phyloP scores from a whole-genome alignment of 2,329 filamentous ascomycete species.

The Fusarium sp. region DNA sequence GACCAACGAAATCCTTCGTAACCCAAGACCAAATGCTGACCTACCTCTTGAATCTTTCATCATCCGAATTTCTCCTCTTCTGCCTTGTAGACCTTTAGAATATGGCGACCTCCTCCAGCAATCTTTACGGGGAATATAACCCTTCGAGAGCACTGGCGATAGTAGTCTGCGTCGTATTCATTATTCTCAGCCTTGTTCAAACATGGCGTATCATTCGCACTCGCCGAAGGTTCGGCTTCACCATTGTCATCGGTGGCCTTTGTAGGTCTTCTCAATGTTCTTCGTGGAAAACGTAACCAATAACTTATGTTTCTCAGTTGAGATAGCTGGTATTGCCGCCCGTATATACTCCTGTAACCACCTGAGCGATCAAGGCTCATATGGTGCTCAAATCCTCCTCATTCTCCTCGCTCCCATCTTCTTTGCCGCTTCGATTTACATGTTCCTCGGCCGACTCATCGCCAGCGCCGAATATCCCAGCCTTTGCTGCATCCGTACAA shows the following conservation, averaged over 20 bases:
- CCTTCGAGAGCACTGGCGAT: background rate
- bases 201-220: background rate
- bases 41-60: too few relatives aligned
- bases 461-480: background rate
- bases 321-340: background rate
- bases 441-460: background rate
- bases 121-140: background rate
- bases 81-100: background rate
- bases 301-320: background rate
- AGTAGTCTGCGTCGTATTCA: background rate
- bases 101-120: background rate
- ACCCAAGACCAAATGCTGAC: too few relatives aligned
- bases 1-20: too few relatives aligned
- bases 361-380: background rate
- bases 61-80: too few relatives aligned
- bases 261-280: background rate
- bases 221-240: background rate
- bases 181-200: background rate
- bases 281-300: background rate
- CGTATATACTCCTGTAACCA: background rate
- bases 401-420: background rate
- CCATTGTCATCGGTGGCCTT: background rate
- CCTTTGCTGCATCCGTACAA: background rate
- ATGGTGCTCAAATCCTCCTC: background rate
- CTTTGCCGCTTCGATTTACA: constrained; percentile 7